phyloP scores from a whole-genome alignment of 345 rosid genomes.

The Heritiera fomes region DNA sequence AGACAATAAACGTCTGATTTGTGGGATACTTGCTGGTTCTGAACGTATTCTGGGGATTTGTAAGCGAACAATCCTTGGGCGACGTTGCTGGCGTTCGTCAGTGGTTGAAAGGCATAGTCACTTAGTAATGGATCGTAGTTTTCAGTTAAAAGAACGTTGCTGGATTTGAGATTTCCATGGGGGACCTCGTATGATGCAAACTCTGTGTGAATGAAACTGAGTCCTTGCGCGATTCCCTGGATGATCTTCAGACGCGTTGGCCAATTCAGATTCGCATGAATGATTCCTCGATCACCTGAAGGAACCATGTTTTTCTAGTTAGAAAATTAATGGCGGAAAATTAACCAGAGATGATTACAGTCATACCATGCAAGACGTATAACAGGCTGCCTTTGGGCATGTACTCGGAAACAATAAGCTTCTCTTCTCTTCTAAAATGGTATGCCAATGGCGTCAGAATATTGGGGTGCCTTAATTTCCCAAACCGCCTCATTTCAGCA shows the following conservation, averaged over 20 bases:
- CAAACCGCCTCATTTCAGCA: constrained; percentile 69
- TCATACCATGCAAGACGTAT: constrained; percentile 74
- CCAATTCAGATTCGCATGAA: constrained; percentile 64
- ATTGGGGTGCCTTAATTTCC: constrained; percentile 60
- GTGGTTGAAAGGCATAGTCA: constrained; percentile 68
- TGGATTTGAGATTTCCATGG: constrained; percentile 90
- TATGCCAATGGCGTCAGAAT: constrained; percentile 77
- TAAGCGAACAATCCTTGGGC: constrained; percentile 55
- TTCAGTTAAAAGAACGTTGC: constrained; percentile 61
- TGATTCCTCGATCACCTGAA: constrained; percentile 55
- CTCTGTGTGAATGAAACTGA: constrained; percentile 62
- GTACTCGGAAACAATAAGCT: constrained; percentile 74
- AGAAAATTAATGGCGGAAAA: not conserved
- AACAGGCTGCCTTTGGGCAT: constrained; percentile 82
- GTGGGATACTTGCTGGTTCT: constrained; percentile 46
- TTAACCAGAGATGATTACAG: too few species aligned
- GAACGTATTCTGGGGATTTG: constrained; percentile 59
- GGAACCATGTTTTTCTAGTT: not conserved
- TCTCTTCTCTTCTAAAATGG: constrained; percentile 82
- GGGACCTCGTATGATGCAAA: constrained; percentile 56
- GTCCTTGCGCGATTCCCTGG: constrained; percentile 60
- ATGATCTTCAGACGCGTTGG: constrained; percentile 58
- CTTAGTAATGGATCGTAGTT: constrained; percentile 58
- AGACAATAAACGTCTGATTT: constrained; percentile 79
- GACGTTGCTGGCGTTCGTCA: constrained; percentile 37